Evolutionary conservation across 2,329 filamentous ascomycete genomes (phyloP), one percentile per base, ranked within the genome.

Genomic region (Sphaerostilbella broomeana): DNA sequence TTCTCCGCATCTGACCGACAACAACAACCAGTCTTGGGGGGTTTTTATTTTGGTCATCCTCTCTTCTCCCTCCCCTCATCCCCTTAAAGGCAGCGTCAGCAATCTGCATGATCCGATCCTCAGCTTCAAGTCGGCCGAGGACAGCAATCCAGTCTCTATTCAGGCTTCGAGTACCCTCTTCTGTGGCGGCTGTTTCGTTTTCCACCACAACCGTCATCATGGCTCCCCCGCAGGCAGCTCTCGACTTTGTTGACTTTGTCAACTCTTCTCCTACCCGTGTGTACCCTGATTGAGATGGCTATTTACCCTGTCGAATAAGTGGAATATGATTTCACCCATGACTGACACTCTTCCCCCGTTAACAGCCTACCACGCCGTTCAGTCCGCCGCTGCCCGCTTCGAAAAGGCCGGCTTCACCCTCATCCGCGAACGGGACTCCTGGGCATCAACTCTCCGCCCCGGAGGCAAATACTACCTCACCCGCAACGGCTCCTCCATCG

Each of bases 381-480:
- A 81, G 41, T 84, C 83, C 34, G 78, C 88, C 49, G 82, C 83
- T 53, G 66, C 79, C 47, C 81, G 84, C 40, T 76, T 98, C 38
- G 76, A 84, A 51, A 77, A 82, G 52, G 89, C 86, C 35, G 89
- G 90, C 43, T 98, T 97, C 72, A 74, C 77, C 54, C 78, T 84
- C 53, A 86, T 98, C 65, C 86, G 81, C 71, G 90, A 97, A 66
- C 84, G 86, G 53, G 87, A 95, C 57, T 80, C 84, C 32, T 97
- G 92, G 90, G 76, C 83, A 11, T 79, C 82, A 2, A 77, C 74
- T 31, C 75, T 95, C 46, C 76, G 79, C 42, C 86, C 88, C 16
- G 89, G 90, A 47, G 89, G 90, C 48, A 95, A 94, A 66, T 97
- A 97, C 72, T 95, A 89, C 67, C 77, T 95, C 55, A 97, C 90